These are phyloP conservation scores for Paracoccidioides lutzii DNA, from an alignment of 2,329 filamentous ascomycete species.

Conservation along the genomic window DNA sequence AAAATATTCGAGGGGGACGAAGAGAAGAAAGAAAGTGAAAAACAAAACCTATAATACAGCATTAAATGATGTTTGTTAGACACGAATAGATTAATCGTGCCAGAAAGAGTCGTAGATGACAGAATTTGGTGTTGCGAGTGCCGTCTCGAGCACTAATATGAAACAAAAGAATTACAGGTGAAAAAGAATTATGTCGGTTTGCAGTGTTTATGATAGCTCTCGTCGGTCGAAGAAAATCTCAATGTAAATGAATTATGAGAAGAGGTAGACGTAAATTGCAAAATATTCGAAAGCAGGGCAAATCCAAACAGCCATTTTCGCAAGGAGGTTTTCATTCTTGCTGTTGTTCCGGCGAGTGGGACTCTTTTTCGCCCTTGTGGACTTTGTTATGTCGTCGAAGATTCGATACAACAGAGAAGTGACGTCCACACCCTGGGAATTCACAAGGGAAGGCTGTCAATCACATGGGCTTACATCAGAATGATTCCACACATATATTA, in stretches of 20 bases:
- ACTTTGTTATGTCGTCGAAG: constrained; percentile 90
- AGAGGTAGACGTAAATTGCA: not conserved
- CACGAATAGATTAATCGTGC: not conserved
- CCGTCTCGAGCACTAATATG: not conserved
- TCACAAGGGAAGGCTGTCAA: constrained; percentile 77
- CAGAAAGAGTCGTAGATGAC: not conserved
- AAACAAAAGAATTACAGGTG: not conserved
- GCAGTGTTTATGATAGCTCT: too few species aligned
- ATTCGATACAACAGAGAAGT: constrained; percentile 96
- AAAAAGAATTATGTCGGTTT: not conserved
- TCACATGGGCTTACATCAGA: constrained; percentile 1
- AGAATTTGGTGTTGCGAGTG: not conserved
- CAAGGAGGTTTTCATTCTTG: constrained; percentile 22
- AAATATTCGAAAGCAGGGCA: constrained; percentile 1
- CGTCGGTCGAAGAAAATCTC: too few species aligned
- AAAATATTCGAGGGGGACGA: not conserved
- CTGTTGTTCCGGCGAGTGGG: constrained; percentile 29
- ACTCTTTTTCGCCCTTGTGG: constrained; percentile 55
- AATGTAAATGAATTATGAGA: not conserved
- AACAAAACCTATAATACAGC: not conserved
- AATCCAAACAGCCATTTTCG: constrained; percentile 3
- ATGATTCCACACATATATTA: not conserved
- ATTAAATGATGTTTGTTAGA: not conserved
- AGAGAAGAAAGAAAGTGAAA: not conserved
- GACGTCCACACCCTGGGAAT: constrained; percentile 83